These are phyloP conservation scores for Pseudoneurospora amorphoporcata DNA, from an alignment of 495 filamentous ascomycete species.

Conservation along the genomic window DNA sequence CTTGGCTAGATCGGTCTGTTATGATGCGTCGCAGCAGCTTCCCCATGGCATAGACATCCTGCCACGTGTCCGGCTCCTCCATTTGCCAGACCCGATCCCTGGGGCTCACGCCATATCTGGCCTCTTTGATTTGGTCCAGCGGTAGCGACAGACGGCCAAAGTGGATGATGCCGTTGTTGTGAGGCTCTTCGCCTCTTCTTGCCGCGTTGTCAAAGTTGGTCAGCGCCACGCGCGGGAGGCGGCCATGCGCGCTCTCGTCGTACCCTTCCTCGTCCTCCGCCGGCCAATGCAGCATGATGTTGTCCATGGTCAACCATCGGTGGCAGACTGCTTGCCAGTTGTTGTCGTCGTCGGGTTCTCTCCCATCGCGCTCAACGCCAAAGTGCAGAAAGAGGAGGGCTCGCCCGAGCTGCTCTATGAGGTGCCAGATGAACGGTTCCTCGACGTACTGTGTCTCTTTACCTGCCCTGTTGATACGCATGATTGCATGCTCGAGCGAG, in stretches of 20 bases:
- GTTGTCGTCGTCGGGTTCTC: background rate
- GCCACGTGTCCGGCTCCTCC: background rate
- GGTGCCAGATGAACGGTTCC: slow-evolving; percentile 11
- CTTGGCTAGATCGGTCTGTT: background rate
- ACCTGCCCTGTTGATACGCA: background rate
- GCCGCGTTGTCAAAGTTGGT: background rate
- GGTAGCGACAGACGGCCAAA: background rate
- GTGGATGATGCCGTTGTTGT: background rate
- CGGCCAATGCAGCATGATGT: background rate
- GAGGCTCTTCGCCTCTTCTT: background rate
- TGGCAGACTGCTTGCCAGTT: background rate
- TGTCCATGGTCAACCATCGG: background rate
- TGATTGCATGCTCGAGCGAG: slow-evolving; percentile 1
- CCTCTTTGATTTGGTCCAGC: background rate
- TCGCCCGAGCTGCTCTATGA: slow-evolving; percentile 4
- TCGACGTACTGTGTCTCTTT: background rate
- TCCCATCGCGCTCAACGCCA: background rate
- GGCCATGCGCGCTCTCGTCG: background rate
- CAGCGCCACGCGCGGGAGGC: background rate
- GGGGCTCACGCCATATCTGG: background rate
- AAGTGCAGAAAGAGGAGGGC: slow-evolving; percentile 6
- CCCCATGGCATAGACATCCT: slow-evolving; percentile 5
- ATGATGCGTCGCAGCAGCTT: background rate
- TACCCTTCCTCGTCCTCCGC: background rate
- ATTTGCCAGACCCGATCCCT: background rate